phyloP scores from a whole-genome alignment of 23 red algal genomes.

The Agarophyton chilense region DNA sequence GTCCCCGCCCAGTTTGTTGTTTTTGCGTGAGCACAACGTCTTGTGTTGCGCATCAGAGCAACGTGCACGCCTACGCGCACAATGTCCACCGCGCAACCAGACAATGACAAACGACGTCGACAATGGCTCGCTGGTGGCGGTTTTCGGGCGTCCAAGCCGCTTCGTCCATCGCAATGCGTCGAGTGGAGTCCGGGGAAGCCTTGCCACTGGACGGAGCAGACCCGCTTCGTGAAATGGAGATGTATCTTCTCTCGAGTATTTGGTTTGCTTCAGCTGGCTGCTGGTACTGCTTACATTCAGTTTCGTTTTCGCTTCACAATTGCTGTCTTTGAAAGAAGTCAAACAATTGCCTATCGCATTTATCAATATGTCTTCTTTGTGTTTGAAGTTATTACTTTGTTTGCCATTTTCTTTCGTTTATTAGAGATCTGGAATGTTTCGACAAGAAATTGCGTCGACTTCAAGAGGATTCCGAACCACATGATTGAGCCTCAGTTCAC shows the following conservation, averaged over 20 bases:
- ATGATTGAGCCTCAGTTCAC: conserved; percentile 7
- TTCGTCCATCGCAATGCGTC: conserved; percentile 18
- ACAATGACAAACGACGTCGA: conserved; percentile 23
- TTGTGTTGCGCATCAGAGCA: no score
- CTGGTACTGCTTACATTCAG: conserved; percentile 45
- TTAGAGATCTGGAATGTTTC: conserved; percentile 64
- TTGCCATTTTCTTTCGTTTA: conserved; percentile 22
- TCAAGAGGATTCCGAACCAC: conserved; percentile 47
- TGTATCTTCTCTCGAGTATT: conserved; percentile 34
- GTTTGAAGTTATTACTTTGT: conserved; percentile 43
- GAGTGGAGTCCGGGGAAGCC: conserved; percentile 59
- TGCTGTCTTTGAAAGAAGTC: conserved; percentile 28
- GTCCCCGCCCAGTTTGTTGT: no score
- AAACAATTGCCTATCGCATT: neutral
- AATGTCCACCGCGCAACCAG: no score
- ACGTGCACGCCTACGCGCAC: neutral
- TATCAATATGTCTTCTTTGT: conserved; percentile 68
- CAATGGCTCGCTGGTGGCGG: conserved; percentile 37
- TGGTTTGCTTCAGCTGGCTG: conserved; percentile 36
- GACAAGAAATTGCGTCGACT: conserved; percentile 59
- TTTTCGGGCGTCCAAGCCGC: conserved; percentile 24
- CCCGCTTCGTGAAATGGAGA: neutral
- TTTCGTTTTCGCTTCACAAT: conserved; percentile 57
- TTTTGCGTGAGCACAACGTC: no score
- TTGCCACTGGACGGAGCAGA: conserved; percentile 59